phyloP scores from a whole-genome alignment of 768 basidiomycete species.

The Suillus americanus region DNA sequence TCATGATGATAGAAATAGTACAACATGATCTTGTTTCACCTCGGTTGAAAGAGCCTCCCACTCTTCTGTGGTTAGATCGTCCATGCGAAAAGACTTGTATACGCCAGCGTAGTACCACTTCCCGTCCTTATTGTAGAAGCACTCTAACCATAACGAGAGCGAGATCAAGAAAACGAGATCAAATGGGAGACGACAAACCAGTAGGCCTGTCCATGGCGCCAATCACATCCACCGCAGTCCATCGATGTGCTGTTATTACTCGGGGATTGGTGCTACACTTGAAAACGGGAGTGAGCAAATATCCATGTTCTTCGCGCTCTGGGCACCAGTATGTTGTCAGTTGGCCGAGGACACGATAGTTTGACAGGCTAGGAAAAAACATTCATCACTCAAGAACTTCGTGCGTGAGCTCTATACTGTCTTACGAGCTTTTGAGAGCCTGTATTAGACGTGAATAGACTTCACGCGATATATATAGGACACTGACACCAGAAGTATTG shows the following conservation, averaged over 20 bases:
- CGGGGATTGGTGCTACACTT: conserved; percentile 81
- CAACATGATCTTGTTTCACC: conserved; percentile 36
- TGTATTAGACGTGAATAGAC: conserved; percentile 21
- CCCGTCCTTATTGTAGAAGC: conserved; percentile 79
- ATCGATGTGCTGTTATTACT: conserved; percentile 73
- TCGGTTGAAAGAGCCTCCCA: conserved; percentile 67
- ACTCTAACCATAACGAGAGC: conserved; percentile 47
- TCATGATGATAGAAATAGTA: not conserved
- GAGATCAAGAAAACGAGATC: not conserved
- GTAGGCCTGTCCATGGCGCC: conserved; percentile 60
- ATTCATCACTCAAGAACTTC: conserved; percentile 4
- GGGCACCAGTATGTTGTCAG: conserved; percentile 76
- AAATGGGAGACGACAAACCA: conserved; percentile 37
- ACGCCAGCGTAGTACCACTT: conserved; percentile 85
- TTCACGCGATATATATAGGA: not conserved
- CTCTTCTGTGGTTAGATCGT: conserved; percentile 64
- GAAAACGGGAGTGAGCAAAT: conserved; percentile 69
- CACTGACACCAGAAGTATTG: conserved; percentile 54
- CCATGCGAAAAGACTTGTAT: conserved; percentile 66
- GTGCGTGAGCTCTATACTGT: not conserved
- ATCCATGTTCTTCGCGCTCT: conserved; percentile 81
- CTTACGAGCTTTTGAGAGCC: conserved; percentile 61
- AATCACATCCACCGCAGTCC: conserved; percentile 64
- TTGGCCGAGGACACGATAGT: conserved; percentile 67
- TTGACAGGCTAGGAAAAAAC: conserved; percentile 47